A percentile compares a stretch with the other conserved stretches of the same genome.
Conservation (phyloP, 495 filamentous ascomycete genomes). For the Staphylotrichum longicolle region DNA sequence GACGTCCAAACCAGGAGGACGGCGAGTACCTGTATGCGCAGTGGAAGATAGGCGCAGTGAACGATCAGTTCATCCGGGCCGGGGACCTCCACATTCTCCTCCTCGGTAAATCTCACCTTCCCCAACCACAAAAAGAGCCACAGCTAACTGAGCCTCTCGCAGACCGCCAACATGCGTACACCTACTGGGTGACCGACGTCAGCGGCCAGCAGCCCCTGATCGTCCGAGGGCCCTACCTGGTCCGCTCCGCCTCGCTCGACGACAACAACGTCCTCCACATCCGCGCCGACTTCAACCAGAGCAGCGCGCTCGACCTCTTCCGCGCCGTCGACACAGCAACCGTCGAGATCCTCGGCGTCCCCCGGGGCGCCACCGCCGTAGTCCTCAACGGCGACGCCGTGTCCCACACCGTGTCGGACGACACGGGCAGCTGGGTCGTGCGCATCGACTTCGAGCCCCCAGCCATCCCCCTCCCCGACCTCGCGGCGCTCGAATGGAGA, state of each 20-base stretch:
- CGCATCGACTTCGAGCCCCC: conserved; percentile 55
- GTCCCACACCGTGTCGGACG: conserved; percentile 2
- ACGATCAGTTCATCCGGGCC: conserved; percentile 46
- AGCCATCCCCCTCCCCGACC: conserved; percentile 50
- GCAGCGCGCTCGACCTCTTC: conserved; percentile 61
- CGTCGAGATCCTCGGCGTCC: conserved; percentile 41
- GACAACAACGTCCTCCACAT: conserved; percentile 51
- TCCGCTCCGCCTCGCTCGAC: conserved; percentile 57
- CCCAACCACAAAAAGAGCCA: too few species aligned
- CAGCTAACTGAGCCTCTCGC: background rate
- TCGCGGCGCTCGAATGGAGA: conserved; percentile 64
- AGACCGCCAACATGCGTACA: conserved; percentile 71
- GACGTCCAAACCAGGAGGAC: background rate
- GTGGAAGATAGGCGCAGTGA: conserved; percentile 14
- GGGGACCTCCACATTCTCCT: conserved; percentile 54
- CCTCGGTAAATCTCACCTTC: conserved; percentile 33
- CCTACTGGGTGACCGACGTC: conserved; percentile 68
- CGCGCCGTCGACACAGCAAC: too few species aligned
- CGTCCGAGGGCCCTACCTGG: conserved; percentile 71
- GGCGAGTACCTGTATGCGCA: conserved; percentile 9
- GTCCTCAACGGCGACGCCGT: conserved; percentile 50
- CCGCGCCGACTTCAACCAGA: conserved; percentile 69
- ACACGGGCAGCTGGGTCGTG: conserved; percentile 53
- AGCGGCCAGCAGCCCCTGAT: conserved; percentile 48
- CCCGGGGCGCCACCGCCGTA: conserved; percentile 48